Evolutionary conservation across 1,139 yeast species (phyloP).

Genomic region (Kluyveromyces marxianus): DNA sequence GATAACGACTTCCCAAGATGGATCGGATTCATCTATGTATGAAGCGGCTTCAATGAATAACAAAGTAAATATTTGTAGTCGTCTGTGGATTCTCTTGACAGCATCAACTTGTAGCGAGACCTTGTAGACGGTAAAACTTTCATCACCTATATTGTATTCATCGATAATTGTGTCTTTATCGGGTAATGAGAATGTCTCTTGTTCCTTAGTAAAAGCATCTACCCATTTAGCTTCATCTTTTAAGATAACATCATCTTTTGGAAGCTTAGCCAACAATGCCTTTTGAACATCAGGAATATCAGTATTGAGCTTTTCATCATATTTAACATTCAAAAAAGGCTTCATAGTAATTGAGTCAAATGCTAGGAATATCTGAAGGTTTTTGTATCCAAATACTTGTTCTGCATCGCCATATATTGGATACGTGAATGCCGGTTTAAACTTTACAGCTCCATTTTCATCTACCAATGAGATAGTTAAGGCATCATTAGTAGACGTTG

Average conservation of each 20-base stretch:
- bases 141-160: slow-evolving; percentile 31
- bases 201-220: slow-evolving; percentile 44
- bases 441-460: slow-evolving; percentile 48
- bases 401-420: slow-evolving; percentile 92
- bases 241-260: slow-evolving; percentile 46
- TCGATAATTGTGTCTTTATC: slow-evolving; percentile 10
- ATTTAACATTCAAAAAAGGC: slow-evolving; percentile 53
- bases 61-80: slow-evolving; percentile 74
- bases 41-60: slow-evolving; percentile 93
- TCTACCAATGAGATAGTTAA: slow-evolving; percentile 50
- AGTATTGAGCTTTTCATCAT: slow-evolving; percentile 42
- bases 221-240: slow-evolving; percentile 66
- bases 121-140: slow-evolving; percentile 33
- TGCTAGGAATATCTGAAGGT: slow-evolving; percentile 46
- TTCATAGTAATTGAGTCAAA: slow-evolving; percentile 49
- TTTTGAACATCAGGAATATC: slow-evolving; percentile 41
- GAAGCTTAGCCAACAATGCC: slow-evolving; percentile 51
- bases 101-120: slow-evolving; percentile 32
- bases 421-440: slow-evolving; percentile 76
- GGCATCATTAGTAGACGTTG: slow-evolving; percentile 58
- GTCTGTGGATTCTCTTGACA: slow-evolving; percentile 45
- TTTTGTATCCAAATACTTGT: slow-evolving; percentile 76
- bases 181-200: slow-evolving; percentile 22
- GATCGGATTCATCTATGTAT: slow-evolving; percentile 69
- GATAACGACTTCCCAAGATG: slow-evolving; percentile 58